These are phyloP conservation scores for Rhazya stricta DNA, from an alignment of 257 asterid genomes.

Conservation along the genomic window DNA sequence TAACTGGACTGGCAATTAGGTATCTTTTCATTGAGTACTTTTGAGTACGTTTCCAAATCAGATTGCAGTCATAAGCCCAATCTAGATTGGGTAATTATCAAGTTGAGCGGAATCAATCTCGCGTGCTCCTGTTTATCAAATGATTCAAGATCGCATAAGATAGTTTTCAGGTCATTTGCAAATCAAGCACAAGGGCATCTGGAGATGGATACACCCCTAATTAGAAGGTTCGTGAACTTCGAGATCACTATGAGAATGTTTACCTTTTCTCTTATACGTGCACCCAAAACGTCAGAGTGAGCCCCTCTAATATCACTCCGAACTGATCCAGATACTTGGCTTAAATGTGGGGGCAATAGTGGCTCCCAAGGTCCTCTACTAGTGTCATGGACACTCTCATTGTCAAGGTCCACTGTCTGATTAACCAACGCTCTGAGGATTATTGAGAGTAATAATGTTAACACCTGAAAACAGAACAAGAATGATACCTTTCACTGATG, in stretches of 20 bases:
- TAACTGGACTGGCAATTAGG: not conserved
- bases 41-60: not conserved
- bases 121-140: not conserved
- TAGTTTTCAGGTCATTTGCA: not conserved
- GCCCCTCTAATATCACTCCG: constrained; percentile 41
- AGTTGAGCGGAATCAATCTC: not conserved
- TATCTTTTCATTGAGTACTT: not conserved
- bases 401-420: constrained; percentile 40
- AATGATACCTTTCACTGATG: constrained; percentile 8
- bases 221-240: not conserved
- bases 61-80: not conserved
- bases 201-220: not conserved
- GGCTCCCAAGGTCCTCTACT: constrained; percentile 57
- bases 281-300: constrained; percentile 67
- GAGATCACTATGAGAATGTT: not conserved
- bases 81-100: not conserved
- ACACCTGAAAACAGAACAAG: constrained; percentile 43
- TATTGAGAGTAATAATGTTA: constrained; percentile 55
- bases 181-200: not conserved
- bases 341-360: constrained; percentile 39
- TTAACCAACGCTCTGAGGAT: constrained; percentile 59
- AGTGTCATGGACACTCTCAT: constrained; percentile 46
- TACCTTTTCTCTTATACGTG: constrained; percentile 82
- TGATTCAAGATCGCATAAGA: not conserved
- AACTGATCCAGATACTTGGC: constrained; percentile 41